phyloP scores from a whole-genome alignment of 176 grass and related monocot species.

The Carex pumila region DNA sequence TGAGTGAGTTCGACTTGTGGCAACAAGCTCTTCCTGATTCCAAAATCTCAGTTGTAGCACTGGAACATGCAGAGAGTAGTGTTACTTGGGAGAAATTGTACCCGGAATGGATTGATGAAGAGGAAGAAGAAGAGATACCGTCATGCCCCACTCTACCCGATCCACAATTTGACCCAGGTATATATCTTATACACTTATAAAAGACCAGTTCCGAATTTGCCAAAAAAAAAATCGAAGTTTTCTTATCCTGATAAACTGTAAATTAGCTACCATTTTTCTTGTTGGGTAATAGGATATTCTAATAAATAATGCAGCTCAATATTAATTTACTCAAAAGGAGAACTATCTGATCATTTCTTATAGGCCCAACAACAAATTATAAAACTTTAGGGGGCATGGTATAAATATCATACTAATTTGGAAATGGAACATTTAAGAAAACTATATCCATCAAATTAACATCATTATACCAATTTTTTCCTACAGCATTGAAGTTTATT shows the following conservation, averaged over 20 bases:
- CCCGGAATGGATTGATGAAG: slow-evolving; percentile 68
- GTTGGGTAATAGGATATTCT: background rate
- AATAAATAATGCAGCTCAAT: background rate
- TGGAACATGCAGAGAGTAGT: slow-evolving; percentile 26
- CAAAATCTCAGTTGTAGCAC: slow-evolving; percentile 13
- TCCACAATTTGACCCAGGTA: slow-evolving; percentile 14
- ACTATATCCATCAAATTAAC: background rate
- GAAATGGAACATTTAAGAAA: background rate
- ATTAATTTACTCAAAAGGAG: background rate
- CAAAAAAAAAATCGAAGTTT: background rate
- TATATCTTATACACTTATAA: background rate
- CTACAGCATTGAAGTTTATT: background rate
- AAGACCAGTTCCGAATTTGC: background rate
- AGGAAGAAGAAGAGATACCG: slow-evolving; percentile 17
- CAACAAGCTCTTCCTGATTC: slow-evolving; percentile 7
- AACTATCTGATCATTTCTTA: background rate
- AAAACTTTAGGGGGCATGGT: background rate
- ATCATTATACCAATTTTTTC: background rate
- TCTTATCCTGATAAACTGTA: background rate
- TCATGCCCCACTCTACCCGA: slow-evolving; percentile 49
- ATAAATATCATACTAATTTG: background rate
- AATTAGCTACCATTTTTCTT: background rate
- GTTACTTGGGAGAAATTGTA: slow-evolving; percentile 60
- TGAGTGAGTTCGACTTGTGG: slow-evolving; percentile 38
- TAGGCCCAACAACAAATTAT: background rate